Evolutionary conservation across 2,329 filamentous ascomycete species (phyloP), one percentile per base, ranked within the genome.

Genomic region (Sporothrix euskadiensis): DNA sequence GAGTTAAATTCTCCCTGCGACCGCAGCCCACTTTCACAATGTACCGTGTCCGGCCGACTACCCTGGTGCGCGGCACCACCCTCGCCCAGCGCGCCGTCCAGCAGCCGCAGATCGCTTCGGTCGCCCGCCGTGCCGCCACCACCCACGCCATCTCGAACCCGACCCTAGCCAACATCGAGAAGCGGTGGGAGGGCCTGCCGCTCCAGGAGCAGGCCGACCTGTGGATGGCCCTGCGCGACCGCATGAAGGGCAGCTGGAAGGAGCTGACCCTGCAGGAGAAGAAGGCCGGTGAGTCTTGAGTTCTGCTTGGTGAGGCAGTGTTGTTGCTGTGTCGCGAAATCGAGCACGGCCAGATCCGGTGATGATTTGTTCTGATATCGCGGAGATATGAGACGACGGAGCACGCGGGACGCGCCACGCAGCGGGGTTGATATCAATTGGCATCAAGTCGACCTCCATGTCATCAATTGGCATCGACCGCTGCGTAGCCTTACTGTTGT

Each of bases 121-220:
- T 81, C 73, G 82, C 85, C 79, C 83, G 83, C 79, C 82, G 84
- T 76, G 84, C 84, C 81, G 85, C 89, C 80, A 89, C 92, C 79
- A 92, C 92, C 79, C 94, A 97, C 84, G 94, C 95, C 82, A 97
- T 99, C 85, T 97, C 94, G 81, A 98, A 98, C 88, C 96, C 97
- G 79, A 98, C 94, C 74, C 90, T 99, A 81, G 93, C 94, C 84
- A 94, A 97, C 86, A 98, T 99, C 82, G 96, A 99, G 91, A 98
- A 97, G 91, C 89, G 96, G 87, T 99, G 96, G 96, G 96, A 99
- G 88, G 89, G 87, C 77, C 94, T 98, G 93, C 94, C 95, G 74
- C 94, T 96, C 77, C 94, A 97, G 88, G 96, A 99, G 89, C 96
- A 99, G 90, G 96, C 96, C 78, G 96, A 99, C 82, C 88, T 99